These are phyloP conservation scores for Microsporum canis DNA, from an alignment of 2,329 filamentous ascomycete species.

Conservation along the genomic window DNA sequence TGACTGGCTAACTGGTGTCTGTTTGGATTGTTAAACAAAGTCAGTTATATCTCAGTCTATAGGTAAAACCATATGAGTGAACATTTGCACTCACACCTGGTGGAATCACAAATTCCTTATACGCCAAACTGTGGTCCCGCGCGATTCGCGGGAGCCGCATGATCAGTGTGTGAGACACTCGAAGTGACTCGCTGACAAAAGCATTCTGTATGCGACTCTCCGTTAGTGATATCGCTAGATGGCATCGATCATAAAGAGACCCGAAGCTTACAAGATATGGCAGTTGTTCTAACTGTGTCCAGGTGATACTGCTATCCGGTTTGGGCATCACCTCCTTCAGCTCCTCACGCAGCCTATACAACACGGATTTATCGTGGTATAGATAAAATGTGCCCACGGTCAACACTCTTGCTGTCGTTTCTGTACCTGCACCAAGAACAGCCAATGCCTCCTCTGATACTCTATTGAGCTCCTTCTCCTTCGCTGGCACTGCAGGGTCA, in stretches of 20 bases:
- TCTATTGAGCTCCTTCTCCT: not conserved
- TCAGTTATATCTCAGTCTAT: slow-evolving; percentile 4
- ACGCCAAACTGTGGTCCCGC: not conserved
- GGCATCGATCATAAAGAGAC: not conserved
- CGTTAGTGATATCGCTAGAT: not conserved
- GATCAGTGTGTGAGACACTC: slow-evolving; percentile 8
- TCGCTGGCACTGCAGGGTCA: not conserved
- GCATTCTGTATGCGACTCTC: slow-evolving; percentile 4
- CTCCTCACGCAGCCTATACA: not conserved
- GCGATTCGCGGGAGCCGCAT: slow-evolving; percentile 8
- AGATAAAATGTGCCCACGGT: not conserved
- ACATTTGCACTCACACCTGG: not conserved
- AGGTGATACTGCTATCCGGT: not conserved
- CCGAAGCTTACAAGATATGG: not conserved
- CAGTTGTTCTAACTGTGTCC: slow-evolving; percentile 2
- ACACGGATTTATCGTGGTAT: not conserved
- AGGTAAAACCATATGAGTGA: not conserved
- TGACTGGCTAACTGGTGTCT: slow-evolving; percentile 19
- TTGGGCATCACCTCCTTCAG: not conserved
- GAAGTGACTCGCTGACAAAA: slow-evolving; percentile 8
- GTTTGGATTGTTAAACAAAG: not conserved
- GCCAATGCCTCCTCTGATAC: not conserved
- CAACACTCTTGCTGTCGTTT: not conserved
- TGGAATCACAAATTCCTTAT: not conserved
- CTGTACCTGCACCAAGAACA: not conserved